phyloP scores from a whole-genome alignment of 2,329 filamentous ascomycete genomes.

The Thelonectria rubi region DNA sequence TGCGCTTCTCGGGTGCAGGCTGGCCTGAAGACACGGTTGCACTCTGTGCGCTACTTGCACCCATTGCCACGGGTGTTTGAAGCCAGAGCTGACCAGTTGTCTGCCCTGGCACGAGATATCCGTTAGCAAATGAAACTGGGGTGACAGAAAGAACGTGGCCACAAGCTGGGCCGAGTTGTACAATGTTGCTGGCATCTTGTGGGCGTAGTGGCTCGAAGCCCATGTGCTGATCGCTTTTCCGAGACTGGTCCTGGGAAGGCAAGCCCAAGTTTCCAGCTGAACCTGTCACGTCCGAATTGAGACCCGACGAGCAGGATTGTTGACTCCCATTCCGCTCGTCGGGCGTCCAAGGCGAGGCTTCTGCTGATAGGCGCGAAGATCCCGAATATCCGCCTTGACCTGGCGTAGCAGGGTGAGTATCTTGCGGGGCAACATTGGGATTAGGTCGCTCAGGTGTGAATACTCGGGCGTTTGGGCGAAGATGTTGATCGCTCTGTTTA shows the following conservation, averaged over 20 bases:
- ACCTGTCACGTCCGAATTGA: not conserved
- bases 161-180: constrained; percentile 11
- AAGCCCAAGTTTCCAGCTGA: not conserved
- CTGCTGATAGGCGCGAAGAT: not conserved
- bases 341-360: not conserved
- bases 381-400: not conserved
- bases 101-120: constrained; percentile 28
- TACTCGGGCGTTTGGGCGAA: constrained; percentile 34
- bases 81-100: constrained; percentile 28
- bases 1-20: not conserved
- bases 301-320: not conserved
- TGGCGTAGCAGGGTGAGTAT: not conserved
- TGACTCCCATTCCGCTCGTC: not conserved
- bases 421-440: not conserved
- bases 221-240: constrained; percentile 1
- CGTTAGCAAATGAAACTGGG: constrained; percentile 33
- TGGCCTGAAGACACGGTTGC: not conserved
- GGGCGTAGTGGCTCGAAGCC: not conserved
- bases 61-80: constrained; percentile 15
- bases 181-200: not conserved
- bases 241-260: not conserved
- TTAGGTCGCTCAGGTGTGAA: constrained; percentile 21
- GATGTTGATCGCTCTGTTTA: not conserved
- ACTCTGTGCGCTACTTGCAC: not conserved
- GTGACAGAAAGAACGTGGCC: constrained; percentile 33